Evolutionary conservation across 1,284 basidiomycete species (phyloP), one percentile per base, ranked within the genome.

Genomic region (Apiotrichum akiyoshidainum): DNA sequence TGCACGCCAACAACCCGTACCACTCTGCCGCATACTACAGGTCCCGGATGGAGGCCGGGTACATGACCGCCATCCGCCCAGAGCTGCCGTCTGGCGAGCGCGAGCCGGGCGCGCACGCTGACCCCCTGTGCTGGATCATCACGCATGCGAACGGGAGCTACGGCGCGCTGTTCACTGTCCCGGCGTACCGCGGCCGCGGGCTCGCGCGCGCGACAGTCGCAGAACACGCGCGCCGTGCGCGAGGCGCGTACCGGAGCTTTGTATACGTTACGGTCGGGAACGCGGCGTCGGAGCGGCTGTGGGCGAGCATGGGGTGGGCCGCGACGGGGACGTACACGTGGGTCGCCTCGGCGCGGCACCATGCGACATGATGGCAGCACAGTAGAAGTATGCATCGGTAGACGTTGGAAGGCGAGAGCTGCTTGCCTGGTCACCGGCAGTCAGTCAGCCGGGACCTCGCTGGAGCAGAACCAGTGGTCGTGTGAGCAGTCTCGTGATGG

Each of bases 121-220:
- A 61, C 10, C 59, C 66, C 13, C 58, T 60, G 0, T 58, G 61
- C 10, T 67, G 64, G 61, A 58, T 71, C 14, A 17, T 69, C n/a
- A 66, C 65, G 0, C 64, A 66, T 42, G 46, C 61, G 7, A 65
- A 68, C 44, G 63, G 61, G 5, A 57, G 61, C 10, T 52, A 59
- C 7, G 69, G 66, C n/a, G 61, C 68, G 10, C 62, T 71, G 2
- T 65, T 63, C 54, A 65, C 64, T 11, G 21, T 60, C n/a, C 59
- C 66, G 2, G 41, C 39, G 13, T 55, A 65, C 50, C 58, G 69
- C 1, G 40, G 68, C 11, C 46, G 58, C 17, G 69, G 69, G 0
- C 59, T 69, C 2, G 68, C 68, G 10, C 58, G 55, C 19, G 46
- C 51, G 44, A 59, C 69, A 8, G 60, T 65, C 9, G 39, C 54